Percentiles rank a stretch among this genome's conserved stretches.
These are phyloP conservation scores for Sporothrix pallida DNA, from an alignment of 2,329 filamentous ascomycete species.

Conservation along the genomic window DNA sequence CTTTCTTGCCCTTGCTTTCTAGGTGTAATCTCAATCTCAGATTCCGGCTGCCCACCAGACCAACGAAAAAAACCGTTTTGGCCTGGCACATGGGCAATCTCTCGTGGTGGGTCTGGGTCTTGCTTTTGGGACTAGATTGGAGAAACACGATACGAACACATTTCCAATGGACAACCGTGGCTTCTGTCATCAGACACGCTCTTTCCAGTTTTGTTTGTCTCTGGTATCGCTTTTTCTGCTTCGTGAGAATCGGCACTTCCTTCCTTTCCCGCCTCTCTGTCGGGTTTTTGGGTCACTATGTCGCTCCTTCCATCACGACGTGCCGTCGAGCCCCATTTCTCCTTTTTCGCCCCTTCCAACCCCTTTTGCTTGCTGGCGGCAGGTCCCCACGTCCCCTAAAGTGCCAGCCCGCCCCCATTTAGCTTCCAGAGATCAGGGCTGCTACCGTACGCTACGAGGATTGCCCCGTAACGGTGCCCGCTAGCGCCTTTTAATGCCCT, in stretches of 20 bases:
- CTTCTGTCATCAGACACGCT: background rate
- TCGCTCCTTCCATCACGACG: background rate
- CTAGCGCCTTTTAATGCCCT: constrained; percentile 28
- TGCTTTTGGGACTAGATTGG: constrained; percentile 7
- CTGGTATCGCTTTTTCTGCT: background rate
- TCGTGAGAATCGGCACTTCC: background rate
- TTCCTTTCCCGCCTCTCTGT: background rate
- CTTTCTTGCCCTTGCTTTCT: background rate
- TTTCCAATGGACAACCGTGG: background rate
- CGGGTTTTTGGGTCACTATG: background rate
- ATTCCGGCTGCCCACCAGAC: too few species aligned
- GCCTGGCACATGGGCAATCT: constrained; percentile 26
- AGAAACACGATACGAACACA: constrained; percentile 1
- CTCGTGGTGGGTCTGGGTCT: constrained; percentile 2
- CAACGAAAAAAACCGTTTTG: constrained; percentile 11
- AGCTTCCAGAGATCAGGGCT: constrained; percentile 26
- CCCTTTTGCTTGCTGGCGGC: constrained; percentile 21
- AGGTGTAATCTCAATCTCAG: too few species aligned
- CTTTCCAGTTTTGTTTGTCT: background rate
- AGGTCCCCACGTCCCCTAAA: constrained; percentile 31
- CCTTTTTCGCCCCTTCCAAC: background rate
- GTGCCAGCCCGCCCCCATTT: background rate
- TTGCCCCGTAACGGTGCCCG: constrained; percentile 32
- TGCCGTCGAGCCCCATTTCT: background rate
- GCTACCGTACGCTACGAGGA: constrained; percentile 27